Conservation (phyloP, 192 early-diverging fungal genomes). For the Umbelopsis ramanniana region DNA sequence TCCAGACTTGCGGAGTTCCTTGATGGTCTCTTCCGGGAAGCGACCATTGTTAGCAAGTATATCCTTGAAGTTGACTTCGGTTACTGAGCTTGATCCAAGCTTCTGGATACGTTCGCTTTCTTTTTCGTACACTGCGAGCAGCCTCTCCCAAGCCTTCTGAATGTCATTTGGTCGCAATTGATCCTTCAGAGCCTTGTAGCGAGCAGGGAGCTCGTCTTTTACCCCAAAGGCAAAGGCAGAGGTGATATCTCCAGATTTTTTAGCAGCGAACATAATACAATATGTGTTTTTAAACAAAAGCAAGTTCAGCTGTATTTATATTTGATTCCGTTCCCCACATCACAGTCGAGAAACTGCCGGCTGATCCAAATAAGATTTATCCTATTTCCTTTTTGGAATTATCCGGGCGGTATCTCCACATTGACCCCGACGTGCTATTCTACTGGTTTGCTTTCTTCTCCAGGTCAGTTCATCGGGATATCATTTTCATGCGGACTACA, state of each 20-base stretch:
- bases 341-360: neutral
- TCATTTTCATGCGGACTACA: too few species aligned
- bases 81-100: constrained; percentile 28
- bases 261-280: neutral
- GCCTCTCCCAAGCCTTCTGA: constrained; percentile 19
- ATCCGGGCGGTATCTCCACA: neutral
- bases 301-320: neutral
- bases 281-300: neutral
- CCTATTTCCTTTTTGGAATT: neutral
- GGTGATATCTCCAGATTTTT: constrained; percentile 28
- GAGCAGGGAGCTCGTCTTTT: constrained; percentile 25
- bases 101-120: constrained; percentile 27
- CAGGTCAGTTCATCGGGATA: too few species aligned
- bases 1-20: constrained; percentile 32
- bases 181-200: constrained; percentile 31
- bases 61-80: constrained; percentile 27
- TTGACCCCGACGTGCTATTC: neutral
- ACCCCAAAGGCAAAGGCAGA: constrained; percentile 33
- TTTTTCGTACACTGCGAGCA: constrained; percentile 19
- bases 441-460: too few species aligned
- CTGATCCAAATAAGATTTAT: neutral
- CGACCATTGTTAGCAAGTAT: constrained; percentile 25
- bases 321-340: neutral
- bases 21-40: constrained; percentile 26
- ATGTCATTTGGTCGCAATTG: constrained; percentile 15